Evolutionary conservation across 805 yeast species (phyloP).

Genomic region (Teunomyces lycoperdinae): DNA sequence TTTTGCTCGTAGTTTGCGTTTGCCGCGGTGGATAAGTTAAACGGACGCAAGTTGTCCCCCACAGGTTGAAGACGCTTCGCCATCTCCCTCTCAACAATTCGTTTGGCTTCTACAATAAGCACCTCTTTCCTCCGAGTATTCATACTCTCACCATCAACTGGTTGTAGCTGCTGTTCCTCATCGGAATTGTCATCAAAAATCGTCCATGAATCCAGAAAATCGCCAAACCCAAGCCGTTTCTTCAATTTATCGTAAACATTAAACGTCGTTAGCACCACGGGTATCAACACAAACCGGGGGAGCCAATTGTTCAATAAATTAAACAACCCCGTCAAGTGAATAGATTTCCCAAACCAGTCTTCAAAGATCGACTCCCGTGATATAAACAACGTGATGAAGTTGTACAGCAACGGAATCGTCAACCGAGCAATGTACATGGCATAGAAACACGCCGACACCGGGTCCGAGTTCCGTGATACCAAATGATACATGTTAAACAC

Average conservation of each 20-base stretch:
- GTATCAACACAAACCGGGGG: slow-evolving; percentile 75
- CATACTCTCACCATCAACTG: slow-evolving; percentile 13
- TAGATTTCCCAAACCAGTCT: slow-evolving; percentile 69
- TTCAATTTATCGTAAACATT: slow-evolving; percentile 65
- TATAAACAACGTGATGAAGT: slow-evolving; percentile 65
- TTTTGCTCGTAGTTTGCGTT: slow-evolving; percentile 28
- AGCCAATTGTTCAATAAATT: slow-evolving; percentile 66
- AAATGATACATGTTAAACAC: slow-evolving; percentile 76
- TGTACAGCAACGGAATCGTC: slow-evolving; percentile 79
- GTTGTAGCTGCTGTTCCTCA: slow-evolving; percentile 15
- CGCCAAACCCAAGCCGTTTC: slow-evolving; percentile 33
- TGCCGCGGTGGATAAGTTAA: slow-evolving; percentile 24
- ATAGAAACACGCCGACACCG: slow-evolving; percentile 72
- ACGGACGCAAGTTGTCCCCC: slow-evolving; percentile 21
- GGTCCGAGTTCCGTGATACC: slow-evolving; percentile 68
- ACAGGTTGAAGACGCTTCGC: slow-evolving; percentile 21
- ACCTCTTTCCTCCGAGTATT: slow-evolving; percentile 30
- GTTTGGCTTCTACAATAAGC: slow-evolving; percentile 40
- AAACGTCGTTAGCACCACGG: slow-evolving; percentile 61
- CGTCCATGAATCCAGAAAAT: slow-evolving; percentile 38
- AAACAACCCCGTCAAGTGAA: slow-evolving; percentile 73
- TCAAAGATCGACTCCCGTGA: slow-evolving; percentile 57
- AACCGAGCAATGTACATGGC: slow-evolving; percentile 78
- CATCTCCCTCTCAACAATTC: slow-evolving; percentile 36
- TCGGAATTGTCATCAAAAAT: slow-evolving; percentile 37